Evolutionary conservation across 441 rosid species (phyloP), one percentile per base, ranked within the genome.

Genomic region (Pelargonium australe): DNA sequence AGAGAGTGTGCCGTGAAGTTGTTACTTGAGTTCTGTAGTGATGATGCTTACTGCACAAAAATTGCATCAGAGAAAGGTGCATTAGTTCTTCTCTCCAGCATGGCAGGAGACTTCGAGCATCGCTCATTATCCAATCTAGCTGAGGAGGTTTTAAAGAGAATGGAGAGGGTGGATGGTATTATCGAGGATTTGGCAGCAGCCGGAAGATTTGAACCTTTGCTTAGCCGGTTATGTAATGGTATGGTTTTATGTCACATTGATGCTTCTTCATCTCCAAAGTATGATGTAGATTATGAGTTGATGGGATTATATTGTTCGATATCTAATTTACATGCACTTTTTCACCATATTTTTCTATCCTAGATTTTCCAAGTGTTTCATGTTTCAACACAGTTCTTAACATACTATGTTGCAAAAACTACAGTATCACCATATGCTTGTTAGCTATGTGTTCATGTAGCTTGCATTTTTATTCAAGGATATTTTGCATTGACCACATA

Each of bases 41-140:
- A 80, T 66, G 81, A 80, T 72, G 75, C 76, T 64, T 70, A 72
- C 51, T 83, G 84, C 65, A 64, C 45, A 58, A 66, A 72, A 70
- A 70, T 80, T 45, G 78, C 82, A 58, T 78, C 75, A 11, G 84
- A 80, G 73, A 80, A 83, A 64, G 80, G 84, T n/a, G 86, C 86
- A 49, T 68, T 78, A 60, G 78, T 83, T 72, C 86, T 78, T 66
- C 84, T 80, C 53, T 63, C 81, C 12, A 78, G 77, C 80, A 76
- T 80, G 81, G 79, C 84, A 25, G 82, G 78, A 71, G 77, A 75
- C 68, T 70, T 68, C 65, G 86, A 80, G 76, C 70, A 76, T 74
- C 79, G 78, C 68, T 53, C 81, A 51, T 70, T 80, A 70, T 77
- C 80, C 57, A 82, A 80, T 58, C 69, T 74, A 31, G 83, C 83